Conservation (phyloP, 768 basidiomycete species). For the Pilatotrama ljubarskyi region DNA sequence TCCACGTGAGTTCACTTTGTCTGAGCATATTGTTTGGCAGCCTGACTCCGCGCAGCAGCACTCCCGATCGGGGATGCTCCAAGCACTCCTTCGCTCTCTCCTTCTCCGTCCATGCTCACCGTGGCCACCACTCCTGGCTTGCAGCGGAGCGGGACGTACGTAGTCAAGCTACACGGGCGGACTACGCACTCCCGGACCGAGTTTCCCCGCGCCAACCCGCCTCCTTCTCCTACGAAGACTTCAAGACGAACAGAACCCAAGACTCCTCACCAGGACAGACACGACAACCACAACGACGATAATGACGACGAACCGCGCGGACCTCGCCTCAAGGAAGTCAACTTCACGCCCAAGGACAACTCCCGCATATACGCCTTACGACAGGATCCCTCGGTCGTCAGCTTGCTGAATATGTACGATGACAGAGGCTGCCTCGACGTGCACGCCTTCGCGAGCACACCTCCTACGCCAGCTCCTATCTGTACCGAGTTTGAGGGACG, state of each 20-base stretch:
- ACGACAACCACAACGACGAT: slow-evolving; percentile 24
- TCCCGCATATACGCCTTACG: slow-evolving; percentile 60
- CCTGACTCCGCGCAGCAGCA: slow-evolving; percentile 39
- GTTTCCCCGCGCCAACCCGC: slow-evolving; percentile 61
- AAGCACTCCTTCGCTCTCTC: slow-evolving; percentile 11
- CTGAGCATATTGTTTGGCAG: neutral
- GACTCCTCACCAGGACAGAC: slow-evolving; percentile 6
- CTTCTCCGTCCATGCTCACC: slow-evolving; percentile 16
- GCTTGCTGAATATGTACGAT: slow-evolving; percentile 72
- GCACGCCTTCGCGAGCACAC: slow-evolving; percentile 64
- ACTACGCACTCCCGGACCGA: slow-evolving; percentile 62
- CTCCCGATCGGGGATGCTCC: slow-evolving; percentile 5
- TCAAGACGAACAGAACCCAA: slow-evolving; percentile 27
- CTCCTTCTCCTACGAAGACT: slow-evolving; percentile 26
- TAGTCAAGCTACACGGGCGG: slow-evolving; percentile 68
- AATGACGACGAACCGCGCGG: slow-evolving; percentile 14
- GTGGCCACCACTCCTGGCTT: slow-evolving; percentile 44
- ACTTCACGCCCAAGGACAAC: slow-evolving; percentile 45
- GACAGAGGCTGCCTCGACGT: slow-evolving; percentile 64
- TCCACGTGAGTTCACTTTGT: slow-evolving; percentile 53
- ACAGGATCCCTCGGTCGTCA: slow-evolving; percentile 78
- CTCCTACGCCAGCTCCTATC: slow-evolving; percentile 35
- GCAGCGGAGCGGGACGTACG: slow-evolving; percentile 60
- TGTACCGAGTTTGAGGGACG: slow-evolving; percentile 37
- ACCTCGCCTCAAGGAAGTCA: slow-evolving; percentile 34